Evolutionary conservation across 768 basidiomycete species (phyloP), one percentile per base, ranked within the genome.

Genomic region (Dacryopinax spathularia): DNA sequence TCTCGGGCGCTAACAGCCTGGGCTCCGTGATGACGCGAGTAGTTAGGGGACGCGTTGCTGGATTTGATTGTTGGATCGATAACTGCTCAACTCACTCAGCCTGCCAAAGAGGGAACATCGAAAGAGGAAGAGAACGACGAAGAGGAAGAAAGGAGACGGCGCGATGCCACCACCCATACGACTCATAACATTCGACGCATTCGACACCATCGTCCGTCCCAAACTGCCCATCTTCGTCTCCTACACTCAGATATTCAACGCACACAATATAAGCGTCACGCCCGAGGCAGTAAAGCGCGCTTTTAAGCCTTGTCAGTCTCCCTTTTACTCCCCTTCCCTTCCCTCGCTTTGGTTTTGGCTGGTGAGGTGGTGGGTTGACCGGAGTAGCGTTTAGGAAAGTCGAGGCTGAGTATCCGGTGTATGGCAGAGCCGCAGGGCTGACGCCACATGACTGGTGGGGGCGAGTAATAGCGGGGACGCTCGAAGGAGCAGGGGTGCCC

Each of bases 121-220:
- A n/a, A n/a, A n/a, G n/a, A n/a, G n/a, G n/a, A n/a, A n/a, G n/a
- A n/a, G n/a, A n/a, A n/a, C n/a, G n/a, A n/a, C n/a, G n/a, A n/a
- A n/a, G n/a, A n/a, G n/a, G n/a, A n/a, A n/a, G n/a, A n/a, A n/a
- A n/a, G n/a, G n/a, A n/a, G n/a, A n/a, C n/a, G n/a, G n/a, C n/a
- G n/a, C 36, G 36, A 56, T 56, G 48, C 15, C 48, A 22, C 13
- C 48, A 13, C 48, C 48, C 48, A 56, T 56, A 22, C 48, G 48
- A 10, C 25, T 56, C 25, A 56, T 56, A 22, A 56, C 48, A 22
- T 56, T 56, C 48, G 48, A 56, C 48, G 48, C 48, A 56, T 56
- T 56, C 48, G 48, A 56, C 48, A 56, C 48, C 3, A 56, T 56
- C 48, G 48, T 56, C 48, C 48, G 48, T 29, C 48, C 48, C 13